Base-by-base conservation (phyloP, 495 filamentous ascomycete genomes). In the Tuber microsphaerosporum region DNA sequence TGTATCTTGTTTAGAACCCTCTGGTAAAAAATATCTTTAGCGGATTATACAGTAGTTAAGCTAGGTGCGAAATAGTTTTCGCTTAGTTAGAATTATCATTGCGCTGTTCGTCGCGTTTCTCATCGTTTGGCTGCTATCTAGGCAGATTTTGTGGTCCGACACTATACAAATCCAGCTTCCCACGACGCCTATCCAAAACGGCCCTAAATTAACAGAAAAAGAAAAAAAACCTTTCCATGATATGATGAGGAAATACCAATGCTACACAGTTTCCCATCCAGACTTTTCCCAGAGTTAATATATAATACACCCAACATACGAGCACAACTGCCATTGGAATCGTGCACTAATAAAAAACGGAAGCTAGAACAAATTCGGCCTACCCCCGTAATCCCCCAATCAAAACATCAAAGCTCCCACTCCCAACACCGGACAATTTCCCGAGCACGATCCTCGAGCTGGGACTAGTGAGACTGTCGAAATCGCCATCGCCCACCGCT, bases 381-480 rank as follows among this genome's bases (percentile, higher is more conserved):
- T 37, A 43, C 10, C 19, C 44, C 39, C 26, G 48, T 20, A 82
- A 70, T 9, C 80, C 81, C 9, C 90, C 89, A 82, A 90, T 88
- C 81, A 97, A 86, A 46, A 99, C 89, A 84, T 97, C 95, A 84
- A 97, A 97, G 71, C 89, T 89, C 41, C 96, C 96, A 6, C 95
- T 99, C 69, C 95, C 95, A 73, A 94, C 89, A 76, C 87, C 90
- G 37, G 93, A 90, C 74, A 92, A 84, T 82, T 90, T 91, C 20
- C 95, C 95, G 74, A 94, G 88, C 74, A 97, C 93, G 84, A 99
- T 93, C 75, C 94, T 89, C 76, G 91, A 90, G 84, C 91, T 94
- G 7, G 95, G 96, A 78, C 90, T 92, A 75, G 87, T 90, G 73
- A 99, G 87, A 81, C 92, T 91, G 85, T 99, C 95, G 87, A 89